Evolutionary conservation across 129 eudicot species (phyloP).

Genomic region (Gnaphalium uliginosum): DNA sequence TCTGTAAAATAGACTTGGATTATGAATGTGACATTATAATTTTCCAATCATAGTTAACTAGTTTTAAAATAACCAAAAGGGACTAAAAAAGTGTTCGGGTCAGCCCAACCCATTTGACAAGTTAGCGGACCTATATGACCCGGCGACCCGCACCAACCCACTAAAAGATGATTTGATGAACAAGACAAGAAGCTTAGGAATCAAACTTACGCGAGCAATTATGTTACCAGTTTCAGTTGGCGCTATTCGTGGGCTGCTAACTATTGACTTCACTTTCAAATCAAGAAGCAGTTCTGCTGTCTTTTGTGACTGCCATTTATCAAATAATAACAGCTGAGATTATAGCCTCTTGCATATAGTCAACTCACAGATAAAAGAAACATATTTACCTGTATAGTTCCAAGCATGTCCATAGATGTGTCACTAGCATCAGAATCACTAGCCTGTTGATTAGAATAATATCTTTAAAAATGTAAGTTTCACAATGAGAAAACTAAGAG

Average conservation of each 20-base stretch:
- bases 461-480: background rate
- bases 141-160: background rate
- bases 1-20: background rate
- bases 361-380: slow-evolving; percentile 2
- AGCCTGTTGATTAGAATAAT: slow-evolving; percentile 45
- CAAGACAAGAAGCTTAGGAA: slow-evolving; percentile 12
- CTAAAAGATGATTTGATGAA: slow-evolving; percentile 11
- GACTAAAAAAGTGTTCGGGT: background rate
- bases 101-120: background rate
- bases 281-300: slow-evolving; percentile 97
- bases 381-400: slow-evolving; percentile 69
- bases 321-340: background rate
- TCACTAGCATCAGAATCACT: slow-evolving; percentile 43
- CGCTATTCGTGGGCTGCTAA: slow-evolving; percentile 62
- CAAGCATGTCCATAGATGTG: slow-evolving; percentile 85
- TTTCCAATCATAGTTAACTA: background rate
- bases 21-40: background rate
- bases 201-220: slow-evolving; percentile 64
- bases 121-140: background rate
- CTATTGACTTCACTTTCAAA: slow-evolving; percentile 61
- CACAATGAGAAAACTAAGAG: slow-evolving; percentile 14
- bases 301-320: slow-evolving; percentile 77
- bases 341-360: slow-evolving; percentile 1
- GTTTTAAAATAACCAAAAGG: background rate
- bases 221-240: slow-evolving; percentile 79